phyloP scores from a whole-genome alignment of 768 basidiomycete species.

The Boletus vermiculosoides region DNA sequence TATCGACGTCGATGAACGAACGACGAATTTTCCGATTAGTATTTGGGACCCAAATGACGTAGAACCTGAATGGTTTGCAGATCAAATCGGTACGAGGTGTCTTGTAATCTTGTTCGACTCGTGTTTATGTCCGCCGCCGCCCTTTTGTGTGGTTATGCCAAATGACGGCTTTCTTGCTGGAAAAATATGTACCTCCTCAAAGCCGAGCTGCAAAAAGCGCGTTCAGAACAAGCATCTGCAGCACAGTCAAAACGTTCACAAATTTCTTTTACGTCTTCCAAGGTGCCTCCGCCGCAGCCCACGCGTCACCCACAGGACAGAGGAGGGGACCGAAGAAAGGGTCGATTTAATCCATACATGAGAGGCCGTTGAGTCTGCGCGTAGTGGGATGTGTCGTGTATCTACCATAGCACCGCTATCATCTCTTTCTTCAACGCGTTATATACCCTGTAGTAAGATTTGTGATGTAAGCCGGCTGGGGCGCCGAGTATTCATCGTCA shows the following conservation, averaged over 20 bases:
- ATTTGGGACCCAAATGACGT: conserved; percentile 75
- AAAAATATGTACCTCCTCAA: conserved; percentile 23
- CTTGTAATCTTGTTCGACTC: conserved; percentile 12
- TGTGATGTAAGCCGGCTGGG: conserved; percentile 21
- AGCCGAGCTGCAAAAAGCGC: conserved; percentile 63
- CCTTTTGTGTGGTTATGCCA: conserved; percentile 7
- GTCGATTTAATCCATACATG: conserved; percentile 31
- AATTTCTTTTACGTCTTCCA: conserved; percentile 57
- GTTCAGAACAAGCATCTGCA: conserved; percentile 58
- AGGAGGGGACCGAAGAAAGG: conserved; percentile 17
- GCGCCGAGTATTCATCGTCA: not conserved
- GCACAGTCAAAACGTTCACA: conserved; percentile 56
- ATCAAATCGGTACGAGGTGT: conserved; percentile 65
- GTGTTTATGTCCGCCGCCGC: conserved; percentile 28
- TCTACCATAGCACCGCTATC: conserved; percentile 14
- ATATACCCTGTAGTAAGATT: conserved; percentile 1
- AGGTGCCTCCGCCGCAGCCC: conserved; percentile 11
- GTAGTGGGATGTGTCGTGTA: conserved; percentile 1
- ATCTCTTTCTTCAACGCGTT: not conserved
- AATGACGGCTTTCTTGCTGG: not conserved
- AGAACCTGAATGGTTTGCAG: conserved; percentile 70
- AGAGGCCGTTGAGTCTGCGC: conserved; percentile 21
- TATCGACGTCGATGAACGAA: conserved; percentile 84
- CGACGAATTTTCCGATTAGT: conserved; percentile 73
- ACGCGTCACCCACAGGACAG: conserved; percentile 18